These are phyloP conservation scores for Petunia axillaris DNA, from an alignment of 257 asterid species.

Conservation along the genomic window DNA sequence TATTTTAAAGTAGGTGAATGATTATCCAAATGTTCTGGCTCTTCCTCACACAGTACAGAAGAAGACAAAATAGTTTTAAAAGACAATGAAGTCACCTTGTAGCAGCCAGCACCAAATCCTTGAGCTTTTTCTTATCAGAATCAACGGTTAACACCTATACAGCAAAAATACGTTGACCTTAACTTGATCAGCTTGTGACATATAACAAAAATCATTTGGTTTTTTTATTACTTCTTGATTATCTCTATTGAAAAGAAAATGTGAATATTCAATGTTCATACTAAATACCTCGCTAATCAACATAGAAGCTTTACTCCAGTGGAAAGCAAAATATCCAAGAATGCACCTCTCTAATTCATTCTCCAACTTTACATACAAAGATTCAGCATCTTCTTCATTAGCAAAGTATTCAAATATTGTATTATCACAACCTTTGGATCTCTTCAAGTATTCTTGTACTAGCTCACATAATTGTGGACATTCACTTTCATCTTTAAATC, in stretches of 20 bases:
- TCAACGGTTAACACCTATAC: slow-evolving; percentile 73
- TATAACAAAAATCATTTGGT: background rate
- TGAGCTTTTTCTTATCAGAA: slow-evolving; percentile 69
- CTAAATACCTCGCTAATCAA: slow-evolving; percentile 63
- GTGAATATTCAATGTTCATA: background rate
- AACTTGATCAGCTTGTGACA: background rate
- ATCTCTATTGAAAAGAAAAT: background rate
- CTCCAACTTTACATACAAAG: slow-evolving; percentile 66
- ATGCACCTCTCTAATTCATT: slow-evolving; percentile 91
- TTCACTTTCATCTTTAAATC: slow-evolving; percentile 70
- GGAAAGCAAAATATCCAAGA: slow-evolving; percentile 78
- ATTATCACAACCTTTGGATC: slow-evolving; percentile 59
- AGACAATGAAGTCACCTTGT: slow-evolving; percentile 59
- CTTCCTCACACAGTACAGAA: background rate
- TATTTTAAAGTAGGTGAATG: background rate
- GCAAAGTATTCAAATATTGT: slow-evolving; percentile 70
- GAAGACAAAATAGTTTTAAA: background rate
- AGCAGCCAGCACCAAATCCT: slow-evolving; percentile 83
- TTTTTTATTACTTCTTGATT: background rate
- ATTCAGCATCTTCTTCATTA: slow-evolving; percentile 44
- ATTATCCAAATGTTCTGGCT: background rate
- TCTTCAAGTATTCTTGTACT: slow-evolving; percentile 69
- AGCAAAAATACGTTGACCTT: background rate
- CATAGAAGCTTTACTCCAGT: slow-evolving; percentile 72
- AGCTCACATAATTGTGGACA: slow-evolving; percentile 59